Evolutionary conservation across 257 asterid genomes (phyloP).

Genomic region (Nicotiana tabacum): DNA sequence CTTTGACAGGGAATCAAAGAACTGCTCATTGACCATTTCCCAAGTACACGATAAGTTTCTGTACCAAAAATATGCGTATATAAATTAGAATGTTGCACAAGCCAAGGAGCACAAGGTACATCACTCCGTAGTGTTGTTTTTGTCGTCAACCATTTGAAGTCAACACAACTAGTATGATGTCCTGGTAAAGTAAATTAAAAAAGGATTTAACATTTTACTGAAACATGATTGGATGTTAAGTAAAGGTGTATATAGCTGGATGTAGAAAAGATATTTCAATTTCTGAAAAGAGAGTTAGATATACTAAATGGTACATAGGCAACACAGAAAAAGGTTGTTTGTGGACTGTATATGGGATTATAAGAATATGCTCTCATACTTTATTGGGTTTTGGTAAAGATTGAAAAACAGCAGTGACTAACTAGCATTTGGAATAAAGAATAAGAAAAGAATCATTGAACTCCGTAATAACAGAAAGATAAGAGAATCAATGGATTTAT

Average conservation of each 20-base stretch:
- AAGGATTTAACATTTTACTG: background rate
- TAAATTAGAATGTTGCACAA: background rate
- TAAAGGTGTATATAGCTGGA: background rate
- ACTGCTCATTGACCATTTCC: background rate
- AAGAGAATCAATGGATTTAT: constrained; percentile 9
- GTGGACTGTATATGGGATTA: constrained; percentile 5
- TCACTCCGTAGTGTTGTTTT: background rate
- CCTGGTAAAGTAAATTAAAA: background rate
- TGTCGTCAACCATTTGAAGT: background rate
- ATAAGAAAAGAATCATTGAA: background rate
- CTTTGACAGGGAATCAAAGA: background rate
- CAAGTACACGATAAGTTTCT: background rate
- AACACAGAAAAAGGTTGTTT: constrained; percentile 9
- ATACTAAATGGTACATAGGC: background rate
- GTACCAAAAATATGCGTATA: background rate
- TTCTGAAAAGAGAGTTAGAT: background rate
- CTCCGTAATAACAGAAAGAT: constrained; percentile 5
- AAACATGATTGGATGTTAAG: background rate
- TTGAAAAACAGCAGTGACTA: background rate
- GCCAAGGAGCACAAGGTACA: background rate
- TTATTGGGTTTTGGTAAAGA: constrained; percentile 11
- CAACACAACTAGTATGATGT: background rate
- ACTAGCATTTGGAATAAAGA: background rate
- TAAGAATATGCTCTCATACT: constrained; percentile 2
- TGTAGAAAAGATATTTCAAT: background rate